Evolutionary conservation across 2,329 filamentous ascomycete genomes (phyloP).

Genomic region (Xylariales sp.): DNA sequence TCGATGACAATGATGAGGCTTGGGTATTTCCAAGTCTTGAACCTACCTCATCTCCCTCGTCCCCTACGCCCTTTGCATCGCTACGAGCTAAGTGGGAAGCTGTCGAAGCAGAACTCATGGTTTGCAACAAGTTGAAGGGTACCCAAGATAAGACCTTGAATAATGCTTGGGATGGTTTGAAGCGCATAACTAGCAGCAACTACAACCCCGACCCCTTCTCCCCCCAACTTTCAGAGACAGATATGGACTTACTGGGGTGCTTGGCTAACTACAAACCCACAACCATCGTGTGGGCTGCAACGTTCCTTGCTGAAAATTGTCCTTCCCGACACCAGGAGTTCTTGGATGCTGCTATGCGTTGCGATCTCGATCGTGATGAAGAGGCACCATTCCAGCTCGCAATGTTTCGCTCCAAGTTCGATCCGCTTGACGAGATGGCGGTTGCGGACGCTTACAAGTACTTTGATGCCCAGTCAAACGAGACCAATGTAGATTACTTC

Average conservation of each 20-base stretch:
- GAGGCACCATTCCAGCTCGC: slow-evolving; percentile 21
- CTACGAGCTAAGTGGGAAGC: slow-evolving; percentile 27
- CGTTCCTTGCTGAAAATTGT: slow-evolving; percentile 18
- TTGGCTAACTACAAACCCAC: slow-evolving; percentile 18
- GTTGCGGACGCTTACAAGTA: slow-evolving; percentile 20
- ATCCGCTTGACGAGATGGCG: background rate
- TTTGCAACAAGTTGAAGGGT: slow-evolving; percentile 7
- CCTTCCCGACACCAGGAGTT: slow-evolving; percentile 20
- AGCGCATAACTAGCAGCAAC: slow-evolving; percentile 18
- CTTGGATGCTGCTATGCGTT: slow-evolving; percentile 22
- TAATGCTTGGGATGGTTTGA: slow-evolving; percentile 1
- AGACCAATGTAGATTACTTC: slow-evolving; percentile 14
- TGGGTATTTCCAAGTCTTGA: slow-evolving; percentile 29
- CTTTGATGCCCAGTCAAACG: slow-evolving; percentile 14
- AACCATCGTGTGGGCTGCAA: slow-evolving; percentile 24
- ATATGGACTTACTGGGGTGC: slow-evolving; percentile 23
- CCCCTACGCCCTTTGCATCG: slow-evolving; percentile 29
- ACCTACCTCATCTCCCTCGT: slow-evolving; percentile 28
- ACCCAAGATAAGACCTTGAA: slow-evolving; percentile 3
- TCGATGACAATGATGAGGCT: slow-evolving; percentile 35
- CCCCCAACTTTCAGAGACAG: slow-evolving; percentile 10
- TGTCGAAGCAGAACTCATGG: slow-evolving; percentile 18
- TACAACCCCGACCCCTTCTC: slow-evolving; percentile 2
- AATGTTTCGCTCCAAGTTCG: background rate
- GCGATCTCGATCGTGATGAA: slow-evolving; percentile 17